Evolutionary conservation across 345 rosid species (phyloP), one percentile per base, ranked within the genome.

Genomic region (Ailanthus altissimus): DNA sequence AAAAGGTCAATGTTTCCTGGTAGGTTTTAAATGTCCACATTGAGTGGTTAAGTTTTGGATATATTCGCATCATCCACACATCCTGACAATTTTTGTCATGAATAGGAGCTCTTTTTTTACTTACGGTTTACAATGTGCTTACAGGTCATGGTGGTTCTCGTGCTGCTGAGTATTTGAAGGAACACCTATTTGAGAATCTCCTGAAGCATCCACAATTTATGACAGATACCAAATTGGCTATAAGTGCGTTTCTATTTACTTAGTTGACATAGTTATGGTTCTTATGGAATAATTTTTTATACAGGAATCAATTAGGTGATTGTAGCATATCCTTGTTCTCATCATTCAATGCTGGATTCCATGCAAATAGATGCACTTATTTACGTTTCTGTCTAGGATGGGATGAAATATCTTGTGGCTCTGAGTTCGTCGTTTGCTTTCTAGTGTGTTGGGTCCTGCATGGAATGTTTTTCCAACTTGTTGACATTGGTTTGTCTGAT

Each of bases 81-180:
- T 45, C 47, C 42, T 36, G 26, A 50, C 54, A 45, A n/a, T 61
- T 77, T 49, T 10, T 42, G 20, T n/a, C 49, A 18, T 45, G 11
- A 64, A 28, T 73, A 13, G 26, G 12, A 46, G 56, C 36, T 12
- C 14, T 12, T n/a, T 28, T 60, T 76, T 26, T 7, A 32, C 38
- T n/a, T 67, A 65, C 14, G 25, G 9, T 46, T n/a, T 45, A 16
- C 56, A 10, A 54, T 61, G 36, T 81, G 63, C 69, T 85, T 76
- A 26, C 92, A 97, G 99, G 99, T 76, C 99, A 97, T 86, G 99
- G 99, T 75, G 99, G 99, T 77, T 92, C 98, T 77, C 97, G 91
- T 61, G 99, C 99, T 75, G 97, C 98, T 67, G 96, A 94, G 84
- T 94, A 87, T 86, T 84, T 97, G 83, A 97, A 94, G 89, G 86